Evolutionary conservation across 768 basidiomycete species (phyloP).

Genomic region (Suillus subalutaceus): DNA sequence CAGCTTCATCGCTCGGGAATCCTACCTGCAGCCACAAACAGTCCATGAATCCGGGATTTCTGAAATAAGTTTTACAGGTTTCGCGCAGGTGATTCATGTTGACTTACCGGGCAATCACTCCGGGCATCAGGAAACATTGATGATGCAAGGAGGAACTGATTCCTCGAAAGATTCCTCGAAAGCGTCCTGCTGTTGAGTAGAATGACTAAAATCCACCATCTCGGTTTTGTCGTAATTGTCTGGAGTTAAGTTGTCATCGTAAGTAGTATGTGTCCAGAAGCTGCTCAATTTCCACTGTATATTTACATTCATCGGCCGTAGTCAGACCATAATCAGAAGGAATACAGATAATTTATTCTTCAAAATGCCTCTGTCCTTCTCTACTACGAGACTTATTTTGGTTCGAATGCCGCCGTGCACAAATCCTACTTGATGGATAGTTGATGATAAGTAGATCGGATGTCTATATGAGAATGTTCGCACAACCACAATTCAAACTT

Average conservation of each 20-base stretch:
- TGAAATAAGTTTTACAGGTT: background rate
- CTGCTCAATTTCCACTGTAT: no score
- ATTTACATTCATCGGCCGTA: no score
- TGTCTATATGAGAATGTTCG: no score
- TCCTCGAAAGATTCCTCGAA: conserved; percentile 1
- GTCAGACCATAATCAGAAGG: no score
- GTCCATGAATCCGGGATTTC: background rate
- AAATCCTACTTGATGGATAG: background rate
- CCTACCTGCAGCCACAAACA: conserved; percentile 22
- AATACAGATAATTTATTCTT: no score
- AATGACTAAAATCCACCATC: background rate
- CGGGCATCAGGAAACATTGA: background rate
- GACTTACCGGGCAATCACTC: background rate
- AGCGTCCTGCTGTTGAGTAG: background rate
- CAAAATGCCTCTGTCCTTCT: background rate
- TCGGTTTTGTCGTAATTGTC: background rate
- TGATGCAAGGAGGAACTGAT: background rate
- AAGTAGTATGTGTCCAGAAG: background rate
- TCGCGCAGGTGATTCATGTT: background rate
- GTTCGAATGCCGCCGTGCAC: background rate
- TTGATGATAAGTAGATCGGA: no score
- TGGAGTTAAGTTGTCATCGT: no score
- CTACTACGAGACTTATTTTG: background rate
- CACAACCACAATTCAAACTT: no score
- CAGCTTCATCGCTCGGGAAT: conserved; percentile 31